A percentile compares a stretch with the other conserved stretches of the same genome.
Conservation (phyloP, 2,329 filamentous ascomycete species). For the Colletotrichum lini region DNA sequence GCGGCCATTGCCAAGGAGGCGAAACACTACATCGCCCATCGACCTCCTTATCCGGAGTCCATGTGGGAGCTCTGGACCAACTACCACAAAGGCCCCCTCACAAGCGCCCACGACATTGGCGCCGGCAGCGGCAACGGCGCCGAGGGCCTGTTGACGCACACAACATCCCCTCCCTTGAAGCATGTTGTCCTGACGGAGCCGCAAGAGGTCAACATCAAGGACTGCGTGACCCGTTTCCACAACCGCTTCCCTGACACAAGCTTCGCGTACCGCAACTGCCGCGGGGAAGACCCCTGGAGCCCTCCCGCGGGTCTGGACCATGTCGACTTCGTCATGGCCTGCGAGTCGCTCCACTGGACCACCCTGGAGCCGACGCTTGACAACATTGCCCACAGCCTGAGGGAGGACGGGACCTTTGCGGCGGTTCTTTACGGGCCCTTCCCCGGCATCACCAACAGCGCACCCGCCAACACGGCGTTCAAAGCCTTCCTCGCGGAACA, state of each 20-base stretch:
- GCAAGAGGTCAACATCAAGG: constrained; percentile 11
- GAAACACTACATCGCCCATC: constrained; percentile 32
- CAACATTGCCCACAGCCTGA: constrained; percentile 16
- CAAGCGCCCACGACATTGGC: constrained; percentile 25
- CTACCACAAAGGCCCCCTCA: constrained; percentile 24
- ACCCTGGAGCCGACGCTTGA: constrained; percentile 6
- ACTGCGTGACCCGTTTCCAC: constrained; percentile 18
- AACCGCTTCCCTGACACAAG: constrained; percentile 20
- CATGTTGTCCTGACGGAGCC: constrained; percentile 32
- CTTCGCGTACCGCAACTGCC: constrained; percentile 19
- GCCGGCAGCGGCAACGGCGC: constrained; percentile 19
- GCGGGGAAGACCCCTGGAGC: constrained; percentile 23
- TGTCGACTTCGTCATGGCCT: constrained; percentile 30
- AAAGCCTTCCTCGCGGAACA: constrained; percentile 20
- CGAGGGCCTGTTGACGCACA: constrained; percentile 20
- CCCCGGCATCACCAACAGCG: constrained; percentile 18
- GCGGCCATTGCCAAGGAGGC: constrained; percentile 26
- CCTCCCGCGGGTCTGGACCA: neutral
- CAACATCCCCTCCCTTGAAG: neutral
- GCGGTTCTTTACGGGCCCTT: constrained; percentile 34
- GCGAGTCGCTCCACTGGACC: constrained; percentile 34
- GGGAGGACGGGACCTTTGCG: constrained; percentile 19
- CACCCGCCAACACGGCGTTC: constrained; percentile 17
- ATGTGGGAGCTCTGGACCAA: constrained; percentile 31
- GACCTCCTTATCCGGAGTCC: constrained; percentile 30